phyloP scores from a whole-genome alignment of 1,284 basidiomycete genomes.

The Apiotrichum laibachii region DNA sequence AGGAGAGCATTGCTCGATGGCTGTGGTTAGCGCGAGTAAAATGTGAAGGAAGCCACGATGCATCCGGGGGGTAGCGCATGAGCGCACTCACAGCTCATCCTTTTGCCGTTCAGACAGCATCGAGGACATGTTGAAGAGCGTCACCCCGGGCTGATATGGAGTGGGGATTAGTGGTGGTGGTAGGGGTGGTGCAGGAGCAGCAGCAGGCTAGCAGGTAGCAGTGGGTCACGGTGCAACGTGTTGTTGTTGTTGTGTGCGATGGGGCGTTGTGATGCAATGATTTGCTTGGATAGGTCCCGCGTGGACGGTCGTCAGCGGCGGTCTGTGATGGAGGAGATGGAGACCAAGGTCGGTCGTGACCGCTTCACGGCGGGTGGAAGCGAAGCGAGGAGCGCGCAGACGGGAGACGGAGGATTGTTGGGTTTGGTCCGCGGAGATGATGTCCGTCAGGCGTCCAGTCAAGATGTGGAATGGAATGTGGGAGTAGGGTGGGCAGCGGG shows the following conservation, averaged over 20 bases:
- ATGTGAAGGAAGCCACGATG: background rate
- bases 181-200: background rate
- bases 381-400: background rate
- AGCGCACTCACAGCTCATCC: constrained; percentile 70
- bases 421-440: background rate
- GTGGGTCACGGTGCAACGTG: background rate
- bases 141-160: background rate
- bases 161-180: background rate
- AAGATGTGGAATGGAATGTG: too few species aligned
- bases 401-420: background rate
- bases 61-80: background rate
- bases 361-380: background rate
- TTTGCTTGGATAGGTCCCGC: background rate
- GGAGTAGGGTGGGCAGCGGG: background rate
- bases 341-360: constrained; percentile 1
- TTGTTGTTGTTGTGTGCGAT: constrained; percentile 5
- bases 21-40: constrained; percentile 49
- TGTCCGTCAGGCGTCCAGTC: too few species aligned
- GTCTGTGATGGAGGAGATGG: background rate
- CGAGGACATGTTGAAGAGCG: constrained; percentile 36
- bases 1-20: constrained; percentile 80
- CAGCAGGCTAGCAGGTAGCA: too few species aligned
- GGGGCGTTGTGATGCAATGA: constrained; percentile 1
- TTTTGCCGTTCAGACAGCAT: constrained; percentile 71
- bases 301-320: constrained; percentile 9